phyloP scores from a whole-genome alignment of 2,329 filamentous ascomycete genomes.

The Dryadomyces quercus-mongolicae region DNA sequence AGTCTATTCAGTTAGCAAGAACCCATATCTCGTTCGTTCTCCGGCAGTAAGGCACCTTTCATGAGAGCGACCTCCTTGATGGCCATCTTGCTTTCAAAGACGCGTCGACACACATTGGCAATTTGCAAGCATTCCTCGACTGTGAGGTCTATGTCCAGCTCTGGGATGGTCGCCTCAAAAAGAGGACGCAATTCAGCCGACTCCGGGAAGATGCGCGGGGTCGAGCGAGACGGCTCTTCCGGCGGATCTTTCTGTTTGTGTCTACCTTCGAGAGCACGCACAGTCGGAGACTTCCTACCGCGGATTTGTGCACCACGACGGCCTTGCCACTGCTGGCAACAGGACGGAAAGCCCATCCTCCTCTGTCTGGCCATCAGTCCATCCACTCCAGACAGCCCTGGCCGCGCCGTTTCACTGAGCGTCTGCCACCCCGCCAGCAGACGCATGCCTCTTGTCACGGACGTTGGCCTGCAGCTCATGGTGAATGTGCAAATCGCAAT shows the following conservation, averaged over 20 bases:
- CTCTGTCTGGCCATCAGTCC: too few relatives aligned
- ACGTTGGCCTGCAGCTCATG: neutral
- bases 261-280: neutral
- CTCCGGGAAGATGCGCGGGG: neutral
- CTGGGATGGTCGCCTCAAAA: neutral
- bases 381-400: too few relatives aligned
- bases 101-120: neutral
- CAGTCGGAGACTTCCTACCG: neutral
- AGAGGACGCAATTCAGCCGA: neutral
- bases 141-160: neutral
- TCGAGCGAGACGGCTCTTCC: neutral
- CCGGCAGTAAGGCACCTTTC: neutral
- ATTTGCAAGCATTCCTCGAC: slow-evolving; percentile 2
- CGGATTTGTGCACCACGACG: neutral
- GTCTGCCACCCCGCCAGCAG: neutral
- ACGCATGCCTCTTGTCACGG: neutral
- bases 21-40: too few relatives aligned
- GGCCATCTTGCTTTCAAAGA: neutral
- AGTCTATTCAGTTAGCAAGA: slow-evolving; percentile 8
- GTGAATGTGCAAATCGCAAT: too few relatives aligned
- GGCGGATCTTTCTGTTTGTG: neutral
- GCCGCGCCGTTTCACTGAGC: too few relatives aligned
- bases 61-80: neutral
- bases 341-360: too few relatives aligned
- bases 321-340: neutral